These are phyloP conservation scores for Primulina huaijiensis DNA, from an alignment of 257 asterid species.

Conservation along the genomic window DNA sequence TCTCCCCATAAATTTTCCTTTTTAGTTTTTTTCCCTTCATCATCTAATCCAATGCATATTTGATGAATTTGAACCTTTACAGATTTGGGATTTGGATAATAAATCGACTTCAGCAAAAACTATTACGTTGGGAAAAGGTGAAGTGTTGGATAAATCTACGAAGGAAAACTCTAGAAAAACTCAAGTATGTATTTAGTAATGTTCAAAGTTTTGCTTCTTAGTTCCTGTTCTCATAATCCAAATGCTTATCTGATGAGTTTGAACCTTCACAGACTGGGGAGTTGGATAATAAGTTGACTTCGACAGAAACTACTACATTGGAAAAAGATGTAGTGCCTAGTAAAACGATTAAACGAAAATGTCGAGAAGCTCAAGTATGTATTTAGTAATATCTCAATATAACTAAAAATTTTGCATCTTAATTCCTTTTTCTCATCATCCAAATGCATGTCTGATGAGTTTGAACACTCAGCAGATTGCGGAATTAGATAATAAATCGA, in stretches of 20 bases:
- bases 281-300: no score
- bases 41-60: not conserved
- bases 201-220: not conserved
- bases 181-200: slow-evolving; percentile 10
- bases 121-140: no score
- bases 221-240: not conserved
- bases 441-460: not conserved
- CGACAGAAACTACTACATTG: no score
- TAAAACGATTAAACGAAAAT: no score
- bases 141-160: no score
- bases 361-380: not conserved
- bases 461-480: slow-evolving; percentile 18
- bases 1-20: not conserved
- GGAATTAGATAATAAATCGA: not conserved
- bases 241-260: no score
- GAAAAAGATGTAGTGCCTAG: not conserved
- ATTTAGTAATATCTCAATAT: not conserved
- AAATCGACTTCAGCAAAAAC: not conserved
- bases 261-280: no score
- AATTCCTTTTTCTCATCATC: no score
- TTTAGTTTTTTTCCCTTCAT: not conserved
- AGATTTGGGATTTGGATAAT: slow-evolving; percentile 19
- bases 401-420: not conserved
- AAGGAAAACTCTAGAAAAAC: no score
- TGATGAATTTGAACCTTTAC: slow-evolving; percentile 5